Conservation (phyloP, 345 rosid genomes). For the Luvunga scandens region DNA sequence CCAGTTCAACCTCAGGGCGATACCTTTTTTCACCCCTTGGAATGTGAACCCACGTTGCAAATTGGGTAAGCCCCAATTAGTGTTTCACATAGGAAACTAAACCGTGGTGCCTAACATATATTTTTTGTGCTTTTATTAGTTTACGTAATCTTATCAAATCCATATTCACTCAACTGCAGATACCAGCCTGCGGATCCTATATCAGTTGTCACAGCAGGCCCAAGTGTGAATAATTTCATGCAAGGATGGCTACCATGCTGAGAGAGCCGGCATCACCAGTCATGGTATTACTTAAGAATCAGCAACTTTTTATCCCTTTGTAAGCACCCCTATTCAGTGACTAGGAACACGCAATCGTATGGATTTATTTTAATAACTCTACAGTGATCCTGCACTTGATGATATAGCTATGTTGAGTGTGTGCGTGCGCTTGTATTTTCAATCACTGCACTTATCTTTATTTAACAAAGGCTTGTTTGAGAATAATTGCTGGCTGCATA, state of each 20-base stretch:
- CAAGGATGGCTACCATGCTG: constrained; percentile 84
- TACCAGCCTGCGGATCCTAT: constrained; percentile 57
- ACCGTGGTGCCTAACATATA: too few relatives aligned
- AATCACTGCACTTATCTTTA: constrained; percentile 4
- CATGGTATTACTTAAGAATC: constrained; percentile 15
- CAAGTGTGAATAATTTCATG: constrained; percentile 79
- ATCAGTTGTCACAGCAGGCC: constrained; percentile 59
- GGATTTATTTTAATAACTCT: constrained; percentile 6
- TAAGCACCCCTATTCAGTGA: constrained; percentile 4
- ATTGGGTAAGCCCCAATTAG: constrained; percentile 57
- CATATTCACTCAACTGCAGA: constrained; percentile 33
- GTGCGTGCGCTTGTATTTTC: not conserved
- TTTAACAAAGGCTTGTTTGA: constrained; percentile 5
- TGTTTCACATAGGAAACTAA: not conserved
- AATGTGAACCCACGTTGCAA: constrained; percentile 85
- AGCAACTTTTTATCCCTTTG: constrained; percentile 11
- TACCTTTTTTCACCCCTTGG: constrained; percentile 78
- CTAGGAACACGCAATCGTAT: not conserved
- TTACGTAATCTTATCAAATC: too few relatives aligned
- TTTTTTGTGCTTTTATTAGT: too few relatives aligned
- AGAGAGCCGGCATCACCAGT: not conserved
- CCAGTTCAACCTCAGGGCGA: constrained; percentile 54
- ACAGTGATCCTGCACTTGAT: not conserved
- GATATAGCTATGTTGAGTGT: not conserved
- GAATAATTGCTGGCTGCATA: constrained; percentile 10